Base-by-base conservation (phyloP, 1,139 yeast genomes). In the Zygosaccharomyces pseudobailii region DNA sequence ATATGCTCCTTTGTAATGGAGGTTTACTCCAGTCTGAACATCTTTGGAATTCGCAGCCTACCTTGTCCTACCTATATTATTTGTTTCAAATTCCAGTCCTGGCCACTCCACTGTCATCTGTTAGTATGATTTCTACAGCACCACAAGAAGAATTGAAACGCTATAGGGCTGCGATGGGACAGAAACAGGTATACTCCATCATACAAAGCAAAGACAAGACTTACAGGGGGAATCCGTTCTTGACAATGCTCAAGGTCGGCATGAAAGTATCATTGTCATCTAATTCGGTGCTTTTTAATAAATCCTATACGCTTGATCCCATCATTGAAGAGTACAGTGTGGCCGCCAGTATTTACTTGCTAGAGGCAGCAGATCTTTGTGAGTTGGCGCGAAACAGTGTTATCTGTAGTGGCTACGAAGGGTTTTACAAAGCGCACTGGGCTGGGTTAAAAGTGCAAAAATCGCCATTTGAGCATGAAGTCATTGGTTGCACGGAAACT, bases 351-450 rank as follows among this genome's bases (percentile, higher is more conserved):
- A 82, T 82, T 52, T 80, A 82, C 67, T 76, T 81, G 53, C 67
- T 82, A 31, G 79, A 83, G 5, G 76, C 81, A 31, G 86, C 82
- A 21, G 88, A 82, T 62, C 75, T 82, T 78, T 81, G 86, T 56
- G 88, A 82, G 58, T 55, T 72, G 41, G 71, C 75, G 0, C 65
- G 69, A 41, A 71, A 69, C 31, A 59, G 66, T 35, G 64, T 62
- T 2, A 67, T 77, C 37, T 95, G 89, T 69, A 82, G 94, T 51
- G 97, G 97, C 0, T 92, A 87, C 76, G 98, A 92, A 65, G 78
- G 82, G 45, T 73, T 73, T 36, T 77, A 92, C 61, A 92, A 94
- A 68, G 79, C 78, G 56, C 97, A 90, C 64, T 92, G 99, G 99
- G 70, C 88, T 31, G 97, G 98, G 25, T 54, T 61, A 2, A 52